phyloP scores from a whole-genome alignment of 2,329 filamentous ascomycete genomes.

The Ophiocordyceps camponoti-floridani region DNA sequence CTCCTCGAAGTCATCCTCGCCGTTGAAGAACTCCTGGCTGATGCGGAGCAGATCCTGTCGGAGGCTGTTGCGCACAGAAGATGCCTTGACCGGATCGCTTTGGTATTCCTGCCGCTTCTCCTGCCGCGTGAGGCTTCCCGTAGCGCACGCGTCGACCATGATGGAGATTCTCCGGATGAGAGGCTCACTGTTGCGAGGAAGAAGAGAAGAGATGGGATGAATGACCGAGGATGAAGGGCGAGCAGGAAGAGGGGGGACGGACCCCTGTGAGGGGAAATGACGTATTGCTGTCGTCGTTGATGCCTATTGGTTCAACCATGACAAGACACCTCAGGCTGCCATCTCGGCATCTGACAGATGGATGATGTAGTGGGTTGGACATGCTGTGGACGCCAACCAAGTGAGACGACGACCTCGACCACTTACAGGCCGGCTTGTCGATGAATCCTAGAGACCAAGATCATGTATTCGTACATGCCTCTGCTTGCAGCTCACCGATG shows the following conservation, averaged over 20 bases:
- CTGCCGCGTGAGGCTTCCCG: background rate
- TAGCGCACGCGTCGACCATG: background rate
- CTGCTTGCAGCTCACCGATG: too few species aligned
- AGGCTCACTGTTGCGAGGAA: background rate
- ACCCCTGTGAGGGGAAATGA: background rate
- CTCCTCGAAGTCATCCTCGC: background rate
- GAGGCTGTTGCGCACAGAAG: slow-evolving; percentile 1
- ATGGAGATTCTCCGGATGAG: background rate
- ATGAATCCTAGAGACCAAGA: too few species aligned
- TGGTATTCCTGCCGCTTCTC: slow-evolving; percentile 2
- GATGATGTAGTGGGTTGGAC: too few species aligned
- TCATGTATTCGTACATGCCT: too few species aligned
- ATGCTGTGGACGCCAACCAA: too few species aligned
- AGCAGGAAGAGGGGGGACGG: background rate
- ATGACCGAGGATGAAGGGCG: background rate
- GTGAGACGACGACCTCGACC: too few species aligned
- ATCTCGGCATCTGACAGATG: too few species aligned
- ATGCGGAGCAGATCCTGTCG: slow-evolving; percentile 2
- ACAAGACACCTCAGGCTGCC: background rate
- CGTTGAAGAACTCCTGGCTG: slow-evolving; percentile 1
- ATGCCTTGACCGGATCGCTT: background rate
- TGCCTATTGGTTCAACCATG: background rate
- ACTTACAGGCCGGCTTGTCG: too few species aligned
- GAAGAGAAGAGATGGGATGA: background rate
- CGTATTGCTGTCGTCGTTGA: background rate